These are phyloP conservation scores for Fusarium sp. DNA, from an alignment of 2,329 filamentous ascomycete genomes.

Conservation along the genomic window DNA sequence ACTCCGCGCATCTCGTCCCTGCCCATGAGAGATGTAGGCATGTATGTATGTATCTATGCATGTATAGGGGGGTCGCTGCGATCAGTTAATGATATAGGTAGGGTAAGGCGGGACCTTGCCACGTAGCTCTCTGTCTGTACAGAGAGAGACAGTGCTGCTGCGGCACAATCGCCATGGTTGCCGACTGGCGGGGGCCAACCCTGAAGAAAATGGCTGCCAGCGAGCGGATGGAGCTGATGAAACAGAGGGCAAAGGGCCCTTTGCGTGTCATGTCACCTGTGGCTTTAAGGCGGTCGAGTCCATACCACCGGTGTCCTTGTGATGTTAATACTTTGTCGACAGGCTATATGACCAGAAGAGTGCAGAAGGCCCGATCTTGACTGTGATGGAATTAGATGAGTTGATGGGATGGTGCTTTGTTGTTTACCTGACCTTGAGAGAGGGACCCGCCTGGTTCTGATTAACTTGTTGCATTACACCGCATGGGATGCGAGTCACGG, in stretches of 20 bases:
- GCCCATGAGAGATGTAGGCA: slow-evolving; percentile 17
- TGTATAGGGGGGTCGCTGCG: slow-evolving; percentile 12
- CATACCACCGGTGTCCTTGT: slow-evolving; percentile 10
- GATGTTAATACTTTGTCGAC: slow-evolving; percentile 15
- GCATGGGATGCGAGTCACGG: slow-evolving; percentile 32
- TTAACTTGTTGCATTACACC: slow-evolving; percentile 15
- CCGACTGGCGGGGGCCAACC: slow-evolving; percentile 28
- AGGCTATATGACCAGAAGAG: slow-evolving; percentile 16
- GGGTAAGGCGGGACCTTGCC: slow-evolving; percentile 27
- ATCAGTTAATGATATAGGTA: slow-evolving; percentile 29
- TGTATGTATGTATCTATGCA: background rate
- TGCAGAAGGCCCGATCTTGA: slow-evolving; percentile 25
- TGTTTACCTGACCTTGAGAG: slow-evolving; percentile 3
- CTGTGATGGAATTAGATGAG: background rate
- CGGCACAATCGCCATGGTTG: slow-evolving; percentile 23
- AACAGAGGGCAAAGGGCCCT: slow-evolving; percentile 8
- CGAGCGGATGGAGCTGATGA: slow-evolving; percentile 32
- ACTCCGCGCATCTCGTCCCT: slow-evolving; percentile 19
- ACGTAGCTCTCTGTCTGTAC: slow-evolving; percentile 22
- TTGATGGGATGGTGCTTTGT: background rate
- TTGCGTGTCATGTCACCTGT: slow-evolving; percentile 13
- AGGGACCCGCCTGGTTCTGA: slow-evolving; percentile 14
- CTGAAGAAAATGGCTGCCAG: background rate
- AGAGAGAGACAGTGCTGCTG: background rate
- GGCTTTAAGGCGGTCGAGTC: slow-evolving; percentile 14